These are phyloP conservation scores for Exophiala xenobiotica DNA, from an alignment of 2,329 filamentous ascomycete species.

Conservation along the genomic window DNA sequence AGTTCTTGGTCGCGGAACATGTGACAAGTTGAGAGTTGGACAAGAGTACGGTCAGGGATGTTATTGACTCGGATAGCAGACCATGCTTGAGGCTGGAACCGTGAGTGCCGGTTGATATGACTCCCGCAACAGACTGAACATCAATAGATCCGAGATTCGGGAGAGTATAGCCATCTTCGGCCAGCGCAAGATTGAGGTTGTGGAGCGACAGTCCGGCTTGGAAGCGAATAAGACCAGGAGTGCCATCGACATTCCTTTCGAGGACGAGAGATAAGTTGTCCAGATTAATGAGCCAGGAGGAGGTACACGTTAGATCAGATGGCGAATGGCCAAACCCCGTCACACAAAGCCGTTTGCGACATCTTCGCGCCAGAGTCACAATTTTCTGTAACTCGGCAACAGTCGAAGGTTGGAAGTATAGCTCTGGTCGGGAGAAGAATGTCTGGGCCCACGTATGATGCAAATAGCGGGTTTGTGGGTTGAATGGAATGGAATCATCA, in stretches of 20 bases:
- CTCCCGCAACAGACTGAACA: slow-evolving; percentile 86
- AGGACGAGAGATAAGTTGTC: slow-evolving; percentile 76
- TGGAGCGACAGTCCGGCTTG: slow-evolving; percentile 86
- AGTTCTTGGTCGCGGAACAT: slow-evolving; percentile 67
- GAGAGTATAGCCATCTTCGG: slow-evolving; percentile 75
- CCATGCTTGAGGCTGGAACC: slow-evolving; percentile 83
- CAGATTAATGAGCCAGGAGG: slow-evolving; percentile 90
- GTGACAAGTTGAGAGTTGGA: slow-evolving; percentile 71
- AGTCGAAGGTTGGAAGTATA: slow-evolving; percentile 82
- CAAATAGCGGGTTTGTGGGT: slow-evolving; percentile 66
- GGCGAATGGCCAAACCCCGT: slow-evolving; percentile 93
- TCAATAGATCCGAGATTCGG: slow-evolving; percentile 94
- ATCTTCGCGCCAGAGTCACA: slow-evolving; percentile 75
- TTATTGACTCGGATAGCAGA: slow-evolving; percentile 75
- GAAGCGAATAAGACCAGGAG: slow-evolving; percentile 68
- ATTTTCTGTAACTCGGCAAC: slow-evolving; percentile 80
- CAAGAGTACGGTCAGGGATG: slow-evolving; percentile 74
- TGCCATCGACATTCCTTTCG: slow-evolving; percentile 58
- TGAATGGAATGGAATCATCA: slow-evolving; percentile 70
- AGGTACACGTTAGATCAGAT: slow-evolving; percentile 87
- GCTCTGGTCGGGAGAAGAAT: slow-evolving; percentile 82
- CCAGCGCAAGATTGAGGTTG: slow-evolving; percentile 70
- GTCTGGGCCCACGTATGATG: slow-evolving; percentile 96
- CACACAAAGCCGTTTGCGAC: slow-evolving; percentile 76
- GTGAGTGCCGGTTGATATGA: slow-evolving; percentile 90